These are phyloP conservation scores for Vanrija sp. DNA, from an alignment of 1,284 basidiomycete genomes.

Conservation along the genomic window DNA sequence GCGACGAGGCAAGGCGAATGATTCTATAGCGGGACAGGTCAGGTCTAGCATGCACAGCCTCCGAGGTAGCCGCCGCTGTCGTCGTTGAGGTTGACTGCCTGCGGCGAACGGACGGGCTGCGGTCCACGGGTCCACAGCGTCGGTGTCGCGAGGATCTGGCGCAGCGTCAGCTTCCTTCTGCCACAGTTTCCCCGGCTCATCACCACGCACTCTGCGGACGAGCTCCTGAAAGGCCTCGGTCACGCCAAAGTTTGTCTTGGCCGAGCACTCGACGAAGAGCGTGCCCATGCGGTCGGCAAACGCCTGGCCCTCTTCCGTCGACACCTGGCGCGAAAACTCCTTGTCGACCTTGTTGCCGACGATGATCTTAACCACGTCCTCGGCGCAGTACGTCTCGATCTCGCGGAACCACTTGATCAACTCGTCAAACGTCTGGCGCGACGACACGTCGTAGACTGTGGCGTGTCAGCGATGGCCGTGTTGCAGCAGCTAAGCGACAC, in stretches of 20 bases:
- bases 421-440: conserved; percentile 84
- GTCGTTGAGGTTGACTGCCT: conserved; percentile 10
- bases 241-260: conserved; percentile 80
- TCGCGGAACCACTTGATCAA: conserved; percentile 90
- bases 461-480: no score
- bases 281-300: conserved; percentile 79
- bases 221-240: conserved; percentile 75
- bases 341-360: conserved; percentile 95
- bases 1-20: no score
- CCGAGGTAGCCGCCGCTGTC: conserved; percentile 10
- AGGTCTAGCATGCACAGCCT: conserved; percentile 19
- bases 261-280: conserved; percentile 69
- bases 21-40: no score
- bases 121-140: conserved; percentile 36
- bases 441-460: conserved; percentile 85
- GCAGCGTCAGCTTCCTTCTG: background rate
- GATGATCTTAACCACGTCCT: conserved; percentile 87
- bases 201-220: conserved; percentile 58
- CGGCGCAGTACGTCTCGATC: conserved; percentile 85
- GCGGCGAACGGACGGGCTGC: conserved; percentile 11
- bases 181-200: background rate
- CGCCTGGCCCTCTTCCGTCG: conserved; percentile 68
- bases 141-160: conserved; percentile 48
- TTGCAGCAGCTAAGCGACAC: no score
- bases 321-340: conserved; percentile 70